Percentiles rank a stretch among this genome's conserved stretches.
Evolutionary conservation across 75 land plant genomes (phyloP).

Genomic region (Sequoiadendron giganteum): DNA sequence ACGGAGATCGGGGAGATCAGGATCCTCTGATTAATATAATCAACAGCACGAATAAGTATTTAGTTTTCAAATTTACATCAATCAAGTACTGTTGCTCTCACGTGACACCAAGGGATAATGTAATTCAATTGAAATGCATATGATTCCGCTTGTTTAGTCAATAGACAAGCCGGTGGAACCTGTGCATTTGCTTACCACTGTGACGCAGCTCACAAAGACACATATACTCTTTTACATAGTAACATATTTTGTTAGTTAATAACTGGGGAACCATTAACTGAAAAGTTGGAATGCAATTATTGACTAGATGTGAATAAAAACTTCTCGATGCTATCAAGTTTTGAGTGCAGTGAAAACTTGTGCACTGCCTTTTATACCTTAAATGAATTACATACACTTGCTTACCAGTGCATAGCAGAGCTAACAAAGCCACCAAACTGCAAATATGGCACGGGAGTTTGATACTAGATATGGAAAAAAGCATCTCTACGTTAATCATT

Average conservation of each 20-base stretch:
- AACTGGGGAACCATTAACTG: not conserved
- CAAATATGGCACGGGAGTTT: not conserved
- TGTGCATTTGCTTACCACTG: no score
- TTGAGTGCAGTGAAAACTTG: not conserved
- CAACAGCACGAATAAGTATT: not conserved
- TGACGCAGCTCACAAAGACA: not conserved
- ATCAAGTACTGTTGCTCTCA: not conserved
- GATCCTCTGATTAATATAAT: not conserved
- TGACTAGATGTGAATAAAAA: not conserved
- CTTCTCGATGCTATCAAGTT: not conserved
- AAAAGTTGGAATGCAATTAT: not conserved
- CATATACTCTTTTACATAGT: not conserved
- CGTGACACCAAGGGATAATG: not conserved
- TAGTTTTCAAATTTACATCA: not conserved
- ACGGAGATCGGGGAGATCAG: no score
- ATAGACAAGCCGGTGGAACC: not conserved
- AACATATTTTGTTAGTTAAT: not conserved
- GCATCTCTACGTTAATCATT: not conserved
- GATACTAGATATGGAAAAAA: not conserved
- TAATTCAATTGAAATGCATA: not conserved
- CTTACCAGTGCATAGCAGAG: not conserved
- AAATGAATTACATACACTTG: not conserved
- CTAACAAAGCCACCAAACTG: not conserved
- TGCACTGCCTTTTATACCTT: not conserved
- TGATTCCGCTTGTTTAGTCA: not conserved